Conservation (phyloP, 805 yeast species). For the Scheffersomyces stipitis region DNA sequence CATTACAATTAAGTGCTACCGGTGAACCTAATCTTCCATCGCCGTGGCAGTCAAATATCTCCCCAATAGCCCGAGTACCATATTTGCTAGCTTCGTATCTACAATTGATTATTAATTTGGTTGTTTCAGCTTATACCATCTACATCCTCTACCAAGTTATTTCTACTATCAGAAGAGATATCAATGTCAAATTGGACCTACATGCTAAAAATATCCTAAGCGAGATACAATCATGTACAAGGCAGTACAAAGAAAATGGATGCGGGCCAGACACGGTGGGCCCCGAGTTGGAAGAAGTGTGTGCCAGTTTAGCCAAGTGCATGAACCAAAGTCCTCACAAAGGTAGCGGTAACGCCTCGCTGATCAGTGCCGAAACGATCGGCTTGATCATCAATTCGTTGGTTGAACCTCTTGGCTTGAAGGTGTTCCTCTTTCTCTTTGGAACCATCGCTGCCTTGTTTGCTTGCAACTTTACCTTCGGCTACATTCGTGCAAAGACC, state of each 20-base stretch:
- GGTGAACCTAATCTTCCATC: conserved; percentile 40
- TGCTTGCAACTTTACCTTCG: conserved; percentile 62
- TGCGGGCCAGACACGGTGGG: conserved; percentile 57
- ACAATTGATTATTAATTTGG: conserved; percentile 53
- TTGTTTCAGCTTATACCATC: conserved; percentile 45
- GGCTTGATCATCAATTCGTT: conserved; percentile 63
- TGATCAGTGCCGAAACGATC: conserved; percentile 59
- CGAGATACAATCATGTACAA: conserved; percentile 55
- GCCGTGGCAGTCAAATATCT: conserved; percentile 57
- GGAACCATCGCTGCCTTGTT: conserved; percentile 49
- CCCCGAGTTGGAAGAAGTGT: conserved; percentile 58
- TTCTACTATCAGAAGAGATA: conserved; percentile 53
- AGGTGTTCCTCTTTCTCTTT: conserved; percentile 48
- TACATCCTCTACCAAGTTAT: conserved; percentile 45
- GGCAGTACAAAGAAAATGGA: conserved; percentile 51
- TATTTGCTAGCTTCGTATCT: conserved; percentile 62
- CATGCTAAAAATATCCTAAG: conserved; percentile 45
- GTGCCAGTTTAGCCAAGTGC: conserved; percentile 65
- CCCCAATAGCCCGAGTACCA: conserved; percentile 53
- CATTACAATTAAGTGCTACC: conserved; percentile 1
- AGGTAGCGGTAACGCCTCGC: conserved; percentile 48
- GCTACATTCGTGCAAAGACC: conserved; percentile 59
- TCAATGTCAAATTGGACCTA: conserved; percentile 49
- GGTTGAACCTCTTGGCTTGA: conserved; percentile 66
- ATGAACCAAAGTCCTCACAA: conserved; percentile 58